Conservation (phyloP, 1,284 basidiomycete species). For the Cutaneotrichosporon sp. region DNA sequence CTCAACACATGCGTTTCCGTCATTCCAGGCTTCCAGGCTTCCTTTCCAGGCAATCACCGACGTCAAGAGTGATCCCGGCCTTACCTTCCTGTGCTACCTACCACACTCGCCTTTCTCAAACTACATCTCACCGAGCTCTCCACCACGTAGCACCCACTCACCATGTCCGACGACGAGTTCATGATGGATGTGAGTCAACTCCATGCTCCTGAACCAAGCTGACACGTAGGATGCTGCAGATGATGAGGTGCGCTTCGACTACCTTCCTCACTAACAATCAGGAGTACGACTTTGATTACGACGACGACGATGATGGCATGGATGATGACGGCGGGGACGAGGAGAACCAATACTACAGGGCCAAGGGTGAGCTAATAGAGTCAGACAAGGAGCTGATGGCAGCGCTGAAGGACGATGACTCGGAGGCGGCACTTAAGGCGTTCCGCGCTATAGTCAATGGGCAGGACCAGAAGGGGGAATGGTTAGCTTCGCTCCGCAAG, state of each 20-base stretch:
- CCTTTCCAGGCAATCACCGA: no score
- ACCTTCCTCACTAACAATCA: constrained; percentile 46
- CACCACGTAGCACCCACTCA: constrained; percentile 11
- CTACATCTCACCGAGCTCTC: background rate
- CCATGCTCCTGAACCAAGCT: constrained; percentile 16
- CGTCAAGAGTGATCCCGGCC: background rate
- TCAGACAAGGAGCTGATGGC: constrained; percentile 4
- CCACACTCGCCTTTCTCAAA: background rate
- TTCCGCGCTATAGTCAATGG: constrained; percentile 83
- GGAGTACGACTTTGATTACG: constrained; percentile 97
- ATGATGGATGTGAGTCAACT: constrained; percentile 52
- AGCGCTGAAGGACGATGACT: constrained; percentile 90
- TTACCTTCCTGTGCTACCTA: background rate
- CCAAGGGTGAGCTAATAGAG: constrained; percentile 69
- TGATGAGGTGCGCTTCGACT: constrained; percentile 45
- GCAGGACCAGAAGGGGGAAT: constrained; percentile 88
- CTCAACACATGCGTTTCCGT: background rate
- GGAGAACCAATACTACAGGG: constrained; percentile 98
- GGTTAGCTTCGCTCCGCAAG: constrained; percentile 58
- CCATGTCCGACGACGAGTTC: constrained; percentile 55
- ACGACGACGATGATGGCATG: constrained; percentile 70
- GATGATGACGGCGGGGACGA: constrained; percentile 78
- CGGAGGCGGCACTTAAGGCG: constrained; percentile 82
- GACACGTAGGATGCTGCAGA: constrained; percentile 49
- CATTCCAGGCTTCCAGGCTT: background rate